Evolutionary conservation across 441 rosid species (phyloP).

Genomic region (Populus trichocarpa): DNA sequence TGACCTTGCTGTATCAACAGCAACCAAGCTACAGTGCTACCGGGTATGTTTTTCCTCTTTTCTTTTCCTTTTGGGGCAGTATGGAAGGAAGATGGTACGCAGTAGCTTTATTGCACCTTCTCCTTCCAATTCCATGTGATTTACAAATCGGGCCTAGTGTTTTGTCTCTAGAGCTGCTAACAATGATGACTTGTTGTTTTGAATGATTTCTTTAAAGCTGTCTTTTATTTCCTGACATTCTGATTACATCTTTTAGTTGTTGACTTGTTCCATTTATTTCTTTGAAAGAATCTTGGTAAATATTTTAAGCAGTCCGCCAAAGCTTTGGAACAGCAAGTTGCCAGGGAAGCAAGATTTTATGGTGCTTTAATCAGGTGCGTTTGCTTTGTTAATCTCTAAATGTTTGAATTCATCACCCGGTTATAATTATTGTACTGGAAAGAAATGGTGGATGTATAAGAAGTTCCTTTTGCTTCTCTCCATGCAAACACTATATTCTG

Average conservation of each 20-base stretch:
- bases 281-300: conserved; percentile 75
- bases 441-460: neutral
- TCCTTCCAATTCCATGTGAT: neutral
- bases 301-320: conserved; percentile 93
- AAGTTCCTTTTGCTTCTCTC: neutral
- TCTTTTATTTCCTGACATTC: neutral
- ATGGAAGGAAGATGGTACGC: neutral
- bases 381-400: neutral
- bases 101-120: neutral
- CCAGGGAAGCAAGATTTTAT: conserved; percentile 89
- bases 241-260: conserved; percentile 4
- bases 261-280: conserved; percentile 19
- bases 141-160: neutral
- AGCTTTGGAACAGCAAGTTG: conserved; percentile 77
- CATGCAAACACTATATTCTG: neutral
- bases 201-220: neutral
- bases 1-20: conserved; percentile 82
- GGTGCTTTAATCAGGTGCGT: conserved; percentile 97
- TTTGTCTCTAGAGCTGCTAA: neutral
- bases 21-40: conserved; percentile 85
- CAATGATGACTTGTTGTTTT: neutral
- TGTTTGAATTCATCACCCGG: conserved; percentile 4
- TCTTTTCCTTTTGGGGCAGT: neutral
- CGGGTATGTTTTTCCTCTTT: conserved; percentile 41
- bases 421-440: neutral